Evolutionary conservation across 2,329 filamentous ascomycete species (phyloP).

Genomic region (Emergomyces pasteurianus): DNA sequence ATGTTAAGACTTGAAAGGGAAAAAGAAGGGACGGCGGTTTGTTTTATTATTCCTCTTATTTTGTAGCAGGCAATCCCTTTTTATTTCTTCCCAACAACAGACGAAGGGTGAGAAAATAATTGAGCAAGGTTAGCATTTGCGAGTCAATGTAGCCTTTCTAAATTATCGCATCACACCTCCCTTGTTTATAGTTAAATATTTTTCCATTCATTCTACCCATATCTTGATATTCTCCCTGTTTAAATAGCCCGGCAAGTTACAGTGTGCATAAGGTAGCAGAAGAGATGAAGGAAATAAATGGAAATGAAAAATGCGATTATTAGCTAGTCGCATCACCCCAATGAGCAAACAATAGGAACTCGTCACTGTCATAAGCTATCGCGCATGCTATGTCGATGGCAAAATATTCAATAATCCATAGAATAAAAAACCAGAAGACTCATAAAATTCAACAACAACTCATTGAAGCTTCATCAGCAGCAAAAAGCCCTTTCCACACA

Average conservation of each 20-base stretch:
- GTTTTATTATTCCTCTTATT: not conserved
- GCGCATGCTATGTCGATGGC: not conserved
- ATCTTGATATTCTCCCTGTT: not conserved
- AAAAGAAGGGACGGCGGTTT: not conserved
- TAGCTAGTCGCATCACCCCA: too few relatives aligned
- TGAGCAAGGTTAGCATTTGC: not conserved
- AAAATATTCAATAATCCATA: not conserved
- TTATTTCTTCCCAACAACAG: not conserved
- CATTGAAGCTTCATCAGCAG: not conserved
- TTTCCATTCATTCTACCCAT: not conserved
- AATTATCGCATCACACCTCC: too few relatives aligned
- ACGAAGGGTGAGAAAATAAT: not conserved
- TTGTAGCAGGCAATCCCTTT: not conserved
- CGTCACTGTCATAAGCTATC: not conserved
- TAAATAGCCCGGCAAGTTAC: not conserved
- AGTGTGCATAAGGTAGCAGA: not conserved
- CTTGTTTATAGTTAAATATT: not conserved
- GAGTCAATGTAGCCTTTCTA: not conserved
- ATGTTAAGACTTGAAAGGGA: constrained; percentile 68
- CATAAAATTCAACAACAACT: not conserved
- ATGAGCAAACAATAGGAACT: too few relatives aligned
- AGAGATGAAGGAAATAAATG: not conserved
- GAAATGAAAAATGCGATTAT: not conserved
- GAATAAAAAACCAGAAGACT: not conserved
- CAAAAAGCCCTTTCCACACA: not conserved